Base-by-base conservation (phyloP, 2,329 filamentous ascomycete genomes). In the Ciborinia camelliae region DNA sequence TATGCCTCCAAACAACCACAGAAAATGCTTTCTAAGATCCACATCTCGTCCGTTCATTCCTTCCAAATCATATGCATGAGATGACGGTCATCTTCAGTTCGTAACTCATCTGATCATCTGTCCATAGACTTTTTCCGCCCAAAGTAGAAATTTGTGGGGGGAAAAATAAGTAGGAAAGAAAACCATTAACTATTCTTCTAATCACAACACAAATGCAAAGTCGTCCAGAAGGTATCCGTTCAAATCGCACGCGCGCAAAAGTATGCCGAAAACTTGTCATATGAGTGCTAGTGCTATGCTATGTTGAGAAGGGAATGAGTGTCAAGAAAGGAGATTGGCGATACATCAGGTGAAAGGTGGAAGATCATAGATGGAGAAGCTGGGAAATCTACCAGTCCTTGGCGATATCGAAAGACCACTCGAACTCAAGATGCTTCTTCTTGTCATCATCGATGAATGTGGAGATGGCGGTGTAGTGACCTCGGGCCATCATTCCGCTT, bases 391-490 rank as follows among this genome's bases (percentile, higher is more conserved):
- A 91, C 95, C 95, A 98, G 77, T 97, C 91, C 85, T 98, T 99
- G 80, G 90, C 85, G 77, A 99, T 97, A 75, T 97, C 90, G 75
- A 99, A 98, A 68, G 89, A 87, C 95, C 95, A 99, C 74, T 96
- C 90, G 78, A 99, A 99, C 76, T 89, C 84, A 69, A 99, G 83
- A 79, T 99, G 93, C 69, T 85, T 88, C 79, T 92, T 88, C 77
- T 95, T 89, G 80, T 99, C 95, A 74, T 99, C 95, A 76, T 99
- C 95, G 68, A 97, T 85, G 77, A 99, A 99, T 78, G 87, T 92
- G 71, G 92, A 97, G 67, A 88, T 79, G 68, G 93, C 93, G 67
- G 90, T 90, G 84, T 99, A 99, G 79, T 92, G 88, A 69, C 92
- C 95, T 68, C 95, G 90, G 64, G 86, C 89, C 63, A 98, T 80